Evolutionary conservation across 1,284 basidiomycete genomes (phyloP), one percentile per base, ranked within the genome.

Genomic region (Pseudozyma tsukubaensis): DNA sequence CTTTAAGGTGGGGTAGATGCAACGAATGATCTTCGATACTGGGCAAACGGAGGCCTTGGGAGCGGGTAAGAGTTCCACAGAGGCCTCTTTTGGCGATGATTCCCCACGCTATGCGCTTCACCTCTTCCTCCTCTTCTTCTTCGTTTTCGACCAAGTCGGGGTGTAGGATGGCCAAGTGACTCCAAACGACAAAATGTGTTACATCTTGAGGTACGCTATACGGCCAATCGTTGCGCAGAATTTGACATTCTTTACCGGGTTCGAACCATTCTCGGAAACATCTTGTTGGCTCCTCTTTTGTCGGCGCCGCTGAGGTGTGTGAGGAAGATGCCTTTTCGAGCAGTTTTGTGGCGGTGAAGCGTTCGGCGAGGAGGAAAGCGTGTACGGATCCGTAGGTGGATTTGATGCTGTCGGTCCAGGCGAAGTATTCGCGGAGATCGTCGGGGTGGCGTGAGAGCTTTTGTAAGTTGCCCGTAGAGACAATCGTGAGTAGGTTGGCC

Each of bases 211-310:
- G 68, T 0, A 71, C 21, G 1, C 58, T 61, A 36, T 71, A 71
- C 9, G 68, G 68, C 68, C 68, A 71, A 32, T 66, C 68, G 19
- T 71, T 71, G 47, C 47, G 18, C 3, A 71, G 39, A 19, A 71
- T 57, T 42, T 71, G 58, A 21, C 68, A 71, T 9, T 71, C 62
- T 0, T 24, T 7, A 1, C 59, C 55, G 0, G 35, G 24, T 11
- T 8, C 9, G 12, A 71, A 71, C 3, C 21, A 1, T 13, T 50
- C 21, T 32, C 52, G 21, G n/a, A 71, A 71, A 21, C 68, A 66
- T 16, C 29, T 19, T 10, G 18, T 45, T 6, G 7, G 12, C 16
- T 32, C 24, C 13, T 14, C 34, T n/a, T n/a, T n/a, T n/a, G n/a
- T n/a, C n/a, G n/a, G n/a, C n/a, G n/a, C n/a, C n/a, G n/a, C n/a